Percentiles rank a stretch among this genome's conserved stretches.
These are phyloP conservation scores for Paralagenidium karlingii DNA, from an alignment of 352 stramenopile species.

Conservation along the genomic window DNA sequence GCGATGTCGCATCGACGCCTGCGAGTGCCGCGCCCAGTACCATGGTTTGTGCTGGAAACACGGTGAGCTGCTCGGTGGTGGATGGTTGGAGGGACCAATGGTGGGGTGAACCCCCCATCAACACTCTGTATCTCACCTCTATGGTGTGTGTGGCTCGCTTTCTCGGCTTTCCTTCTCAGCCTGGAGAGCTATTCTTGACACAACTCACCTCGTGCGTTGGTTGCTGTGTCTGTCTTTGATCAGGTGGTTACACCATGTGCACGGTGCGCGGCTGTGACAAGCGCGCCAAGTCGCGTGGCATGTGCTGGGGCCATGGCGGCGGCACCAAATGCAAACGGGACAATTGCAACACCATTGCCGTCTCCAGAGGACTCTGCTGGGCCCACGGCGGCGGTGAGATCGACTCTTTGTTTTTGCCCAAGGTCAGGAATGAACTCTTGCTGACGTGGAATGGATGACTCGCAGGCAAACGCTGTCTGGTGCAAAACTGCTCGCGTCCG, in stretches of 20 bases:
- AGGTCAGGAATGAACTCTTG: slow-evolving; percentile 19
- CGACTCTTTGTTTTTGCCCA: slow-evolving; percentile 15
- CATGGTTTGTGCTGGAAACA: slow-evolving; percentile 35
- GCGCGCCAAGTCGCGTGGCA: slow-evolving; percentile 10
- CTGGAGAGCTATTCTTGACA: too few species aligned
- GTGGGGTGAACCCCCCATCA: too few species aligned
- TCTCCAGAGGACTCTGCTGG: slow-evolving; percentile 38
- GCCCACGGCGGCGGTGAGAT: slow-evolving; percentile 20
- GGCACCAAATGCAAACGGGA: slow-evolving; percentile 1
- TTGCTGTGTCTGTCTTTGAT: too few species aligned
- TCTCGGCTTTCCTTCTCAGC: too few species aligned
- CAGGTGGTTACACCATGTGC: slow-evolving; percentile 11
- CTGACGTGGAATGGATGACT: slow-evolving; percentile 20
- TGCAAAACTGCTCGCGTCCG: slow-evolving; percentile 16
- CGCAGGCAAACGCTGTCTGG: slow-evolving; percentile 21
- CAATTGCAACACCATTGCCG: slow-evolving; percentile 8
- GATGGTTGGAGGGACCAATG: too few species aligned
- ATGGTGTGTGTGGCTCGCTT: too few species aligned
- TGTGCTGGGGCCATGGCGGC: slow-evolving; percentile 12
- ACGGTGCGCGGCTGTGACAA: slow-evolving; percentile 6
- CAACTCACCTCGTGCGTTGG: too few species aligned
- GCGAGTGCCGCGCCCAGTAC: slow-evolving; percentile 24
- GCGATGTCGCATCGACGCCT: slow-evolving; percentile 21
- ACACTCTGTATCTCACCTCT: too few species aligned
- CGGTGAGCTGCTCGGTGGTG: too few species aligned